These are phyloP conservation scores for Geosiphon pyriformis DNA, from an alignment of 192 early-diverging fungal species.

Conservation along the genomic window DNA sequence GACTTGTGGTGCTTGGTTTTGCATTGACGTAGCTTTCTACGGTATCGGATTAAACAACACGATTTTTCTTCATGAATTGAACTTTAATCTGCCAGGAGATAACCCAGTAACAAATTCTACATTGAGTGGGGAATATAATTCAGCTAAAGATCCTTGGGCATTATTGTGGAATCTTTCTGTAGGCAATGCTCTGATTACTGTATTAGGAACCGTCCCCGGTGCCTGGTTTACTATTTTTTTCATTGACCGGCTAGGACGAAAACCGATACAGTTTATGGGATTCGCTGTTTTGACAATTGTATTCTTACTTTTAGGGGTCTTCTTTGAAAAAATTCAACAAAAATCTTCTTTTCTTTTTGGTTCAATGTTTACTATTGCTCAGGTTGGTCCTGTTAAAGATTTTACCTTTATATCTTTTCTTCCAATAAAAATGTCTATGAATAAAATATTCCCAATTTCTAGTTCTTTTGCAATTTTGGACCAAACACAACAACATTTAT, in stretches of 20 bases:
- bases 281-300: constrained; percentile 68
- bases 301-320: constrained; percentile 70
- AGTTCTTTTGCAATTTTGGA: constrained; percentile 92
- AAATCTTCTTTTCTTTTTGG: constrained; percentile 45
- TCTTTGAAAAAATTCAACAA: constrained; percentile 58
- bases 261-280: constrained; percentile 90
- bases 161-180: constrained; percentile 66
- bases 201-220: constrained; percentile 84
- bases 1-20: constrained; percentile 73
- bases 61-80: constrained; percentile 65
- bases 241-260: constrained; percentile 86
- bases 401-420: neutral
- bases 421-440: neutral
- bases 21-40: constrained; percentile 72
- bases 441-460: constrained; percentile 59
- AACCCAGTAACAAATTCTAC: neutral
- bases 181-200: constrained; percentile 88
- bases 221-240: constrained; percentile 91
- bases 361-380: constrained; percentile 4
- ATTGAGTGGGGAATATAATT: too few species aligned
- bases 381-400: neutral
- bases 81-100: constrained; percentile 35
- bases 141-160: neutral
- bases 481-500: constrained; percentile 91
- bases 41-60: constrained; percentile 63